A percentile compares a stretch with the other conserved stretches of the same genome.
phyloP scores from a whole-genome alignment of 306 rosid species.

The Pyrus communis region DNA sequence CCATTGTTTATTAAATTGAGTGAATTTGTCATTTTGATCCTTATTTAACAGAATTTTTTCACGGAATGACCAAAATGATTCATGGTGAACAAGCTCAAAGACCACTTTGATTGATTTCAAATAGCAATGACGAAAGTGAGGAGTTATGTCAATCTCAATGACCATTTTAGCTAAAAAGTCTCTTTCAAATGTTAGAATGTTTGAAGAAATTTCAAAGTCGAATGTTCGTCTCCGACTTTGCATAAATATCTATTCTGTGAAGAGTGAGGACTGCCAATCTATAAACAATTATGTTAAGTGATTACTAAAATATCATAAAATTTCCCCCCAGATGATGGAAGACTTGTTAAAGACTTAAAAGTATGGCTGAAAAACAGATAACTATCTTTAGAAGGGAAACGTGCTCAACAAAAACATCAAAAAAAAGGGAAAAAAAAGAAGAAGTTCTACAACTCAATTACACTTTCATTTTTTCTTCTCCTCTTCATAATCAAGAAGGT shows the following conservation, averaged over 20 bases:
- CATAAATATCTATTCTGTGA: neutral
- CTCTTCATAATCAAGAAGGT: constrained; percentile 57
- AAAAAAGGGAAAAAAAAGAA: neutral
- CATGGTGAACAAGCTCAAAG: too few relatives aligned
- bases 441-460: neutral
- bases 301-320: neutral
- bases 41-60: accelerated
- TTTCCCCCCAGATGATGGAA: neutral
- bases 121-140: too few relatives aligned
- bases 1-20: too few relatives aligned
- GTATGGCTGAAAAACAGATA: neutral
- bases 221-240: neutral
- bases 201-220: neutral
- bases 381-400: neutral
- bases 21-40: too few relatives aligned
- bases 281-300: neutral
- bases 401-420: neutral
- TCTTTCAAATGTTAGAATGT: too few relatives aligned
- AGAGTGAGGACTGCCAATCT: neutral
- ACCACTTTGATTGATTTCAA: too few relatives aligned
- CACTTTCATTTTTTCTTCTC: constrained; percentile 31
- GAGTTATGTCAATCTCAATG: too few relatives aligned
- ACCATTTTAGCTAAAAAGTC: too few relatives aligned
- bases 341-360: neutral
- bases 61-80: too few relatives aligned